Evolutionary conservation across 176 grass and related monocot genomes (phyloP).

Genomic region (Urochloa ruziziensis): DNA sequence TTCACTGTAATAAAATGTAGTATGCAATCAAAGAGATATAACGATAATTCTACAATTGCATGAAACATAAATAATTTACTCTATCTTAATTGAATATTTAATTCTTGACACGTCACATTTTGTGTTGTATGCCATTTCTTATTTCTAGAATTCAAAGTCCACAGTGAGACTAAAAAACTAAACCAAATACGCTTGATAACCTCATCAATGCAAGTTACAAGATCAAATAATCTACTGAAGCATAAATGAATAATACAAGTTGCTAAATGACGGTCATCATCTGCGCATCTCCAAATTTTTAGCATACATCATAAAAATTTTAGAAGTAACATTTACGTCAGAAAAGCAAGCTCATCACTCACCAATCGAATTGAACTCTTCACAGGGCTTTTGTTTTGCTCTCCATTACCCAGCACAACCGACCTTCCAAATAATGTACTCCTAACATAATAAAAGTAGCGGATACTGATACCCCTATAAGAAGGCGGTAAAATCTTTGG

Average conservation of each 20-base stretch:
- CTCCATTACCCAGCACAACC: conserved; percentile 47
- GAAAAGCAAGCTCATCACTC: conserved; percentile 35
- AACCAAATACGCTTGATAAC: neutral
- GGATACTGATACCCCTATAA: conserved; percentile 85
- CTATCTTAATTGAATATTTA: neutral
- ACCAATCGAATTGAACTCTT: conserved; percentile 71
- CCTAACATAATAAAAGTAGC: conserved; percentile 96
- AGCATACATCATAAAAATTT: conserved; percentile 8
- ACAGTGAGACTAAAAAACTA: neutral
- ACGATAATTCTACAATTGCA: neutral
- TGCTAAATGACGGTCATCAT: neutral
- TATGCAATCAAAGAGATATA: neutral
- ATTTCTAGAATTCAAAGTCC: neutral
- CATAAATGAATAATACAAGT: conserved; percentile 24
- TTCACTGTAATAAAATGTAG: neutral
- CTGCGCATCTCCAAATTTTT: conserved; percentile 3
- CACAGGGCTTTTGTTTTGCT: conserved; percentile 45
- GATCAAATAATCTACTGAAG: conserved; percentile 2
- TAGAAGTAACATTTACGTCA: conserved; percentile 18
- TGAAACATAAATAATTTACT: neutral
- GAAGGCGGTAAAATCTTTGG: conserved; percentile 89
- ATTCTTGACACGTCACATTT: neutral
- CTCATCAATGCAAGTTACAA: conserved; percentile 16
- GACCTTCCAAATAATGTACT: conserved; percentile 63
- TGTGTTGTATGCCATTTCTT: neutral